phyloP scores from a whole-genome alignment of 2,329 filamentous ascomycete species.

The Verticillium albo-atrum region DNA sequence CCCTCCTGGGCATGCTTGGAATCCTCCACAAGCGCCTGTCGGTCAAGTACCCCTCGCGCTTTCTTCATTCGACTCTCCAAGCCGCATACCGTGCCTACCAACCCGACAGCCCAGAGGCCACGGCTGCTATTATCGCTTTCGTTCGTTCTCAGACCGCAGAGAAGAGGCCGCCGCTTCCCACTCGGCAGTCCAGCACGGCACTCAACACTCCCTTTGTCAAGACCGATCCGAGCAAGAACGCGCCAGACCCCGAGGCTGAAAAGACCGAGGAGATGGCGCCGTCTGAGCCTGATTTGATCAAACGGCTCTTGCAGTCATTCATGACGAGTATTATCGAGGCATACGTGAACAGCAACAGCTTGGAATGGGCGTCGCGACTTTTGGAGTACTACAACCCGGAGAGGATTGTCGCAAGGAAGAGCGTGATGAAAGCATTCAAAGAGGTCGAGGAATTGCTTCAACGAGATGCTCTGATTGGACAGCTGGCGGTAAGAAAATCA shows the following conservation, averaged over 20 bases:
- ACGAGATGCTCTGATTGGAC: slow-evolving; percentile 64
- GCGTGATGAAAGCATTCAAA: slow-evolving; percentile 60
- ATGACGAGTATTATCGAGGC: slow-evolving; percentile 73
- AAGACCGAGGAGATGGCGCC: slow-evolving; percentile 45
- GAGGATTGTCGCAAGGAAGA: slow-evolving; percentile 57
- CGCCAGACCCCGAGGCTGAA: slow-evolving; percentile 57
- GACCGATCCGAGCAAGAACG: slow-evolving; percentile 49
- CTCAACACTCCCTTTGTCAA: slow-evolving; percentile 51
- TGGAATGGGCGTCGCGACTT: slow-evolving; percentile 60
- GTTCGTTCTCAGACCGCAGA: slow-evolving; percentile 64
- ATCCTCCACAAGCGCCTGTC: slow-evolving; percentile 71
- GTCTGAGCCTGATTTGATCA: slow-evolving; percentile 57
- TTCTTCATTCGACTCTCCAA: slow-evolving; percentile 71
- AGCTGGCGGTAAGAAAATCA: slow-evolving; percentile 54
- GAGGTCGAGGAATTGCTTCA: slow-evolving; percentile 57
- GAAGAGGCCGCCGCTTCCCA: slow-evolving; percentile 59
- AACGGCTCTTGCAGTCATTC: slow-evolving; percentile 67
- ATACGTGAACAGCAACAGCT: slow-evolving; percentile 58
- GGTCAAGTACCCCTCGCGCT: slow-evolving; percentile 73
- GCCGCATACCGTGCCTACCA: slow-evolving; percentile 65
- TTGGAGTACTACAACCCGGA: slow-evolving; percentile 65
- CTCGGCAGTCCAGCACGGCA: slow-evolving; percentile 52
- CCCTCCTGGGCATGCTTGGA: slow-evolving; percentile 65
- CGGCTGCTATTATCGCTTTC: slow-evolving; percentile 65
- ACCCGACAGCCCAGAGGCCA: slow-evolving; percentile 60